Evolutionary conservation across 2,329 filamentous ascomycete species (phyloP).

Genomic region (Aspergillus nomiae): DNA sequence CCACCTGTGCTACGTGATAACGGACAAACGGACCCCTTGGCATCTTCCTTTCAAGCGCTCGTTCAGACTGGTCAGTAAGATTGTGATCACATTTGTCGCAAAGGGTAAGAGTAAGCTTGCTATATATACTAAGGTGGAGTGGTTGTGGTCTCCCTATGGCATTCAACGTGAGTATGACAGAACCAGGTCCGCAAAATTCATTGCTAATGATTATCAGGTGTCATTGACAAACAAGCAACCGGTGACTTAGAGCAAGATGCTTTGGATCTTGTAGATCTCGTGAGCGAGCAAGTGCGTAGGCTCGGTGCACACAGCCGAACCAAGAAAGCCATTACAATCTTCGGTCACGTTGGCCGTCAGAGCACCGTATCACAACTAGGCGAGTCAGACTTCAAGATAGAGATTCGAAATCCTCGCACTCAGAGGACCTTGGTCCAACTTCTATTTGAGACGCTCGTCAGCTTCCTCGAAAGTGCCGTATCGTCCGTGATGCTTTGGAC

Average conservation of each 20-base stretch:
- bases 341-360: slow-evolving; percentile 50
- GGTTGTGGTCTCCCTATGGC: slow-evolving; percentile 66
- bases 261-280: slow-evolving; percentile 52
- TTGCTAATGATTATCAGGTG: slow-evolving; percentile 31
- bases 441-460: slow-evolving; percentile 71
- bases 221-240: slow-evolving; percentile 68
- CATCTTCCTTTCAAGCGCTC: slow-evolving; percentile 78
- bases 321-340: slow-evolving; percentile 52
- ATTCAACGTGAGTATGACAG: slow-evolving; percentile 42
- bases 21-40: slow-evolving; percentile 69
- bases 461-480: slow-evolving; percentile 72
- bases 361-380: slow-evolving; percentile 43
- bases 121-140: slow-evolving; percentile 84
- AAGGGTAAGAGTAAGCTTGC: slow-evolving; percentile 92
- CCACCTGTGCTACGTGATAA: slow-evolving; percentile 70
- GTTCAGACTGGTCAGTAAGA: slow-evolving; percentile 83
- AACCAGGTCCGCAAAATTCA: neutral
- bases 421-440: slow-evolving; percentile 67
- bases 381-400: slow-evolving; percentile 35
- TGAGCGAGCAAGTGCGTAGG: slow-evolving; percentile 51
- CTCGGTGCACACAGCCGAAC: slow-evolving; percentile 50
- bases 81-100: slow-evolving; percentile 89
- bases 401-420: slow-evolving; percentile 59
- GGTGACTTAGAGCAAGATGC: slow-evolving; percentile 62
- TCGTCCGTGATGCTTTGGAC: slow-evolving; percentile 77